Base-by-base conservation (phyloP, 2,329 filamentous ascomycete genomes). In the Neurospora sp. region DNA sequence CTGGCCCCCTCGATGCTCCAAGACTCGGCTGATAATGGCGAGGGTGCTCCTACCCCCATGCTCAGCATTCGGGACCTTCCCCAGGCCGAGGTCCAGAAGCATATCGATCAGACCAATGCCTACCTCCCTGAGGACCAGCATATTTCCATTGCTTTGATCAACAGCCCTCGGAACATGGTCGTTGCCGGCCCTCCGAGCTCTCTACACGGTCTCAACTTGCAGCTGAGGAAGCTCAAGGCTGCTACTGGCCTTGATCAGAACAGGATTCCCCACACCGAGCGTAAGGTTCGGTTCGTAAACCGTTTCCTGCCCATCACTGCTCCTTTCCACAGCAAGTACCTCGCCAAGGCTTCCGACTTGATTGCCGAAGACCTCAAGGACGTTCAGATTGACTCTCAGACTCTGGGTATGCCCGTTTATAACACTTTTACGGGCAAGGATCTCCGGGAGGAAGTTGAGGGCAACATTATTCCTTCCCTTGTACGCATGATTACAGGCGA, bases 211-310 rank as follows among this genome's bases (percentile, higher is more conserved):
- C 87, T 99, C 52, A 99, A 99, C 80, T 84, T 97, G 66, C 93
- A 96, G 78, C 85, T 99, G 69, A 91, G 96, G 77, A 99, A 98
- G 82, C 92, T 97, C 79, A 99, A 97, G 85, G 95, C 96, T 1
- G 91, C 96, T 4, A 98, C 96, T n/a, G 96, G 96, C 62, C 85
- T 99, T 46, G 96, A 99, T 78, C 96, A 99, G 82, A 97, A 92
- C 74, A 89, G 94, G 71, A 91, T 98, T 69, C 96, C 96, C 6
- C 93, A 93, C 83, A 98, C 95, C 0, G 91, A 99, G 82, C 92
- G 96, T 76, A 99, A 99, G 83, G 87, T 97, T 70, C 93, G 96
- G 77, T 99, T 99, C 75, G 92, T 93, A 72, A 97, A 97, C 84
- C 91, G 96, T 71, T 99, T 99, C 85, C 83, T 99, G 71, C 96